A percentile compares a stretch with the other conserved stretches of the same genome.
These are phyloP conservation scores for Candolleomyces aberdarensis DNA, from an alignment of 768 basidiomycete genomes.

Conservation along the genomic window DNA sequence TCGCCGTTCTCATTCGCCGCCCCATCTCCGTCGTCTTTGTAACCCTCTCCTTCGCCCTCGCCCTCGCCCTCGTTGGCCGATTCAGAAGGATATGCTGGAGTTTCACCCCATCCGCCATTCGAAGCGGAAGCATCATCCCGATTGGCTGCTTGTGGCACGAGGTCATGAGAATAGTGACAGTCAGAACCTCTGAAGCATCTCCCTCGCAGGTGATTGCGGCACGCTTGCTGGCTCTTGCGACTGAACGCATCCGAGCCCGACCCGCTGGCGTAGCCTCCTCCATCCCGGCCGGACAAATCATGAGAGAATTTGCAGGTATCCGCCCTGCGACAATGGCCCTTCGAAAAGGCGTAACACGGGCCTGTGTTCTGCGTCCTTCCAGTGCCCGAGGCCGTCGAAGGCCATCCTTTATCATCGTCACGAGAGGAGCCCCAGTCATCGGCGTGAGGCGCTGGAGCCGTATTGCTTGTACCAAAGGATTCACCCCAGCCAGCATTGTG, in stretches of 20 bases:
- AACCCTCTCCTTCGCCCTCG: not conserved
- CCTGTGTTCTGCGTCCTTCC: not conserved
- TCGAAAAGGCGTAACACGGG: constrained; percentile 4
- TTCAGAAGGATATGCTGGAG: not conserved
- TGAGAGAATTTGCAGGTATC: constrained; percentile 21
- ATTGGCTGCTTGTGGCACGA: not conserved
- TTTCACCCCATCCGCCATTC: not conserved
- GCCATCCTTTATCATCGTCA: not conserved
- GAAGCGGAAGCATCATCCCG: not conserved
- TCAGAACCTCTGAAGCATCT: not conserved
- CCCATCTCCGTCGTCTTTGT: not conserved
- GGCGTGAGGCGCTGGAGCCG: not conserved
- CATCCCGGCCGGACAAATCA: constrained; percentile 11
- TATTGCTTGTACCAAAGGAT: constrained; percentile 5
- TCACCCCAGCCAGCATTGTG: constrained; percentile 3
- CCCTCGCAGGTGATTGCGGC: not conserved
- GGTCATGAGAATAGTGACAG: constrained; percentile 2
- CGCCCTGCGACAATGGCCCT: constrained; percentile 17
- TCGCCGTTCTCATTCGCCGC: not conserved
- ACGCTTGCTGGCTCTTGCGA: not conserved
- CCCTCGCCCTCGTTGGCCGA: not conserved
- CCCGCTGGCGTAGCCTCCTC: not conserved
- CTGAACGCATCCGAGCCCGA: not conserved
- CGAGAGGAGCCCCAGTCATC: not conserved
- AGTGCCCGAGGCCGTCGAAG: not conserved